These are phyloP conservation scores for Tremellales sp. DNA, from an alignment of 1,284 basidiomycete species.

Conservation along the genomic window DNA sequence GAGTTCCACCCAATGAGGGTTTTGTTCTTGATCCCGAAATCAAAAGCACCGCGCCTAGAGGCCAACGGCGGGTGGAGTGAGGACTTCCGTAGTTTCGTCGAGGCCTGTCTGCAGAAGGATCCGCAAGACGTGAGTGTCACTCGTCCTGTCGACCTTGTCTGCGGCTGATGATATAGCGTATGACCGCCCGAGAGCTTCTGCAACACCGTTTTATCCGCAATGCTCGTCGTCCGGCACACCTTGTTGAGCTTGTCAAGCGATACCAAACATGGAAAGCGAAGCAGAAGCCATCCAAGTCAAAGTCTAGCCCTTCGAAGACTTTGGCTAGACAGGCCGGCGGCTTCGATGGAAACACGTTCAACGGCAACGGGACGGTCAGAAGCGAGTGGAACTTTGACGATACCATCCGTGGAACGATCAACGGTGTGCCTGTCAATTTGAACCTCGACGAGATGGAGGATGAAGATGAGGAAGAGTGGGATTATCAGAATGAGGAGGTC, in stretches of 20 bases:
- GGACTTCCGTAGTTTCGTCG: slow-evolving; percentile 90
- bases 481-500: slow-evolving; percentile 16
- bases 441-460: slow-evolving; percentile 58
- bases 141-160: slow-evolving; percentile 9
- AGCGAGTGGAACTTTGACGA: slow-evolving; percentile 93
- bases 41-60: slow-evolving; percentile 83
- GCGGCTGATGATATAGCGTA: slow-evolving; percentile 57
- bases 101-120: slow-evolving; percentile 88
- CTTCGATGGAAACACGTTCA: slow-evolving; percentile 19
- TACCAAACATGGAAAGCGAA: slow-evolving; percentile 51
- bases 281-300: slow-evolving; percentile 11
- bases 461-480: slow-evolving; percentile 38
- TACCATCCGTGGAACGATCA: slow-evolving; percentile 59
- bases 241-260: slow-evolving; percentile 81
- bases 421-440: slow-evolving; percentile 56
- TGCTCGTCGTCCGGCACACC: slow-evolving; percentile 72
- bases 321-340: slow-evolving; percentile 31
- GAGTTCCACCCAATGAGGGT: slow-evolving; percentile 86
- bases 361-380: slow-evolving; percentile 57
- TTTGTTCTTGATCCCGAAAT: slow-evolving; percentile 83
- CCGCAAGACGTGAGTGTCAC: slow-evolving; percentile 60
- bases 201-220: slow-evolving; percentile 85
- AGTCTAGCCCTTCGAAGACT: slow-evolving; percentile 20
- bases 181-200: slow-evolving; percentile 83
- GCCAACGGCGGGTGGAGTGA: slow-evolving; percentile 65